Evolutionary conservation across 2,329 filamentous ascomycete species (phyloP), one percentile per base, ranked within the genome.

Genomic region (Didymella pomorum): DNA sequence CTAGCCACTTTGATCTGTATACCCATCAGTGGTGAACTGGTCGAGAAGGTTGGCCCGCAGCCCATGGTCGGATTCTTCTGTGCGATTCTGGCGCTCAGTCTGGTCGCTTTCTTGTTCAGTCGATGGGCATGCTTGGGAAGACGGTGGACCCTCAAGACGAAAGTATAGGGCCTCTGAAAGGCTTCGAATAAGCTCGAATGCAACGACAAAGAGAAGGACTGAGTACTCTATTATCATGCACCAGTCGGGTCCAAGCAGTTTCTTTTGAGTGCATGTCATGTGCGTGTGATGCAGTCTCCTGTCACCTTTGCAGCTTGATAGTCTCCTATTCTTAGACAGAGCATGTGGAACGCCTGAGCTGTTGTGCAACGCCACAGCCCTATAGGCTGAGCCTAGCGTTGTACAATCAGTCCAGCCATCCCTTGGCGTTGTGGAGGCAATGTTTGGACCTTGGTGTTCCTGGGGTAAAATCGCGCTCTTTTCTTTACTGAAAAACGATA

Each of bases 1-100:
- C 57, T 77, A n/a, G 71, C 74, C 5, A 72, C 73, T 5, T 60
- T 77, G 3, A 67, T 76, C 2, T 76, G 74, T 39, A 72, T 77
- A 18, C 74, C 74, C 0, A 74, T 75, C 26, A 72, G 71, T 53
- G 74, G 74, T 43, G 72, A 76, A 62, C 63, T 77, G 20, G 69
- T 76, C 6, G 64, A 74, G 51, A 70, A 64, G 2, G 73, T 75
- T 2, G 74, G 74, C 16, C 67, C 74, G 10, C 61, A 69, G 56
- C 48, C 71, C 0, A 71, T 77, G 73, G 71, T 77, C 1, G 74
- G 61, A 0, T 77, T 77, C 57, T 75, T 71, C 45, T 74, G 72
- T 48, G 69, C 62, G 1, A 60, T 76, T 8, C 62, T 76, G 18
- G 68, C 67, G 1, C 59, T 77, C 51, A 74, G 72, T 60, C 35